Evolutionary conservation across 495 filamentous ascomycete genomes (phyloP).

Genomic region (Xylaria sp.): DNA sequence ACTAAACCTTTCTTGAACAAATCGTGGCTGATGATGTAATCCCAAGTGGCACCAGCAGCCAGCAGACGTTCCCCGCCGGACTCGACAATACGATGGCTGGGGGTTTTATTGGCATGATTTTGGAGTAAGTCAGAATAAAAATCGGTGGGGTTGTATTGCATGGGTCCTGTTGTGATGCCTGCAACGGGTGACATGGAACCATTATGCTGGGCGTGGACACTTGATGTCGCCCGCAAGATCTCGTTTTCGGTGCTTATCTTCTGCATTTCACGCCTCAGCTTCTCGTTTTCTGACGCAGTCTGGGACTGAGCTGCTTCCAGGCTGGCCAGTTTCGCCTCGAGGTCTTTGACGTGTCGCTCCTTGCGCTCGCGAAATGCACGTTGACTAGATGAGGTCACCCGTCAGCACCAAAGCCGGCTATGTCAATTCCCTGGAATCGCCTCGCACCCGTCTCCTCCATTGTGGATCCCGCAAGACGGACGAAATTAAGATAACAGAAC

Average conservation of each 20-base stretch:
- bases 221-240: constrained; percentile 83
- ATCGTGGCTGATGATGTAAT: constrained; percentile 84
- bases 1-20: constrained; percentile 82
- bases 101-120: constrained; percentile 63
- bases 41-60: constrained; percentile 85
- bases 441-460: background rate
- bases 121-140: constrained; percentile 65
- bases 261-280: constrained; percentile 80
- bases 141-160: constrained; percentile 76
- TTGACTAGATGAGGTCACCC: constrained; percentile 59
- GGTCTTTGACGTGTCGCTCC: constrained; percentile 89
- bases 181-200: constrained; percentile 36
- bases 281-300: constrained; percentile 73
- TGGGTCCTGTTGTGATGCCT: constrained; percentile 64
- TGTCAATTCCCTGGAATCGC: background rate
- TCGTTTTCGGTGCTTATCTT: constrained; percentile 88
- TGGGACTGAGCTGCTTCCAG: constrained; percentile 64
- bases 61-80: constrained; percentile 79
- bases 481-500: constrained; percentile 26
- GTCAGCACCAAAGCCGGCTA: constrained; percentile 8
- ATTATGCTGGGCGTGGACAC: constrained; percentile 36
- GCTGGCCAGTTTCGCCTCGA: constrained; percentile 82
- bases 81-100: constrained; percentile 72
- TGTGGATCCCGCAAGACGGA: background rate
- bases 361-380: constrained; percentile 97